Evolutionary conservation across 805 yeast genomes (phyloP).

Genomic region (Candida saitoana): DNA sequence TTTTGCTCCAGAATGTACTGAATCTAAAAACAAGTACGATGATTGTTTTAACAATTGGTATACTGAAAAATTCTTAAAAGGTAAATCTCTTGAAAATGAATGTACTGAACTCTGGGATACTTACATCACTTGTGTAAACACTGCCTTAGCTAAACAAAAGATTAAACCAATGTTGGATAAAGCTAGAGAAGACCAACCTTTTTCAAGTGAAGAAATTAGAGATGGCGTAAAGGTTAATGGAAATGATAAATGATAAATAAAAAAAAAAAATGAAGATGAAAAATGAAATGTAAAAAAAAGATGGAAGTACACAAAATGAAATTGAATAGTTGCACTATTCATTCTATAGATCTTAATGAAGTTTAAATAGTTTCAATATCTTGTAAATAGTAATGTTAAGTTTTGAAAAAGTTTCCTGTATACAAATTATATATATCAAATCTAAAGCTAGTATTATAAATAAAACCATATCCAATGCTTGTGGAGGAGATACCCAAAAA

Average conservation of each 20-base stretch:
- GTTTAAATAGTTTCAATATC: neutral
- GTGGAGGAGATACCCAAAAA: constrained; percentile 41
- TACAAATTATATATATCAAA: neutral
- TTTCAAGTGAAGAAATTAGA: constrained; percentile 36
- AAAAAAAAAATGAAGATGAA: neutral
- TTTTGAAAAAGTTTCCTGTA: constrained; percentile 1
- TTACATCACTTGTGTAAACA: constrained; percentile 84
- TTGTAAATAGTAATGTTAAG: neutral
- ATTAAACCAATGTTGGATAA: constrained; percentile 81
- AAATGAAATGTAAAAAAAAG: neutral
- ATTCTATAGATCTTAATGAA: no score
- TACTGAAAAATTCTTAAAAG: constrained; percentile 71
- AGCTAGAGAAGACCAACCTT: constrained; percentile 87
- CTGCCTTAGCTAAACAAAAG: constrained; percentile 64
- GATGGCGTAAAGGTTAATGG: constrained; percentile 14
- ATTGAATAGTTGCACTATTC: no score
- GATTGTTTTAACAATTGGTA: constrained; percentile 95
- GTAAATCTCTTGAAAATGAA: constrained; percentile 64
- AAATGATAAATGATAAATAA: neutral
- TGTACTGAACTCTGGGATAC: constrained; percentile 87
- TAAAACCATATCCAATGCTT: constrained; percentile 25
- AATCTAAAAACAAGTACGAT: constrained; percentile 79
- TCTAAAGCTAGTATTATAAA: neutral
- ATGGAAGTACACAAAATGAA: no score
- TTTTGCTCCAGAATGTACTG: constrained; percentile 96